phyloP scores from a whole-genome alignment of 2,329 filamentous ascomycete genomes.

The Alternaria longipes region DNA sequence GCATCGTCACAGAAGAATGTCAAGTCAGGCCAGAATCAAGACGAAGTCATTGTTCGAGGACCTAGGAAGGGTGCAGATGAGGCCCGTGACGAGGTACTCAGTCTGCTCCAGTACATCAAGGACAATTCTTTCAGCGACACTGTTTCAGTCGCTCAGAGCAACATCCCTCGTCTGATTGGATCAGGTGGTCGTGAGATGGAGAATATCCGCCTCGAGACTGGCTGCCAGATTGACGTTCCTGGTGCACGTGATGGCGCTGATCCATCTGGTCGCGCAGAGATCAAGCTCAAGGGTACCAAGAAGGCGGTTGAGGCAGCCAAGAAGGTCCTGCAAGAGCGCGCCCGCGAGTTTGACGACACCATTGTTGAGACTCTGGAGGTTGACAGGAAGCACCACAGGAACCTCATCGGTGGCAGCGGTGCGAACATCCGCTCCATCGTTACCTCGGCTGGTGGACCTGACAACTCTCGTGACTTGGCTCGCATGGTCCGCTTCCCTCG shows the following conservation, averaged over 20 bases:
- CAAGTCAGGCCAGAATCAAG: slow-evolving; percentile 73
- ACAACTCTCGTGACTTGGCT: slow-evolving; percentile 82
- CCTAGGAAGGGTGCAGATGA: slow-evolving; percentile 93
- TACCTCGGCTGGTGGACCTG: slow-evolving; percentile 85
- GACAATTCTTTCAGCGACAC: slow-evolving; percentile 84
- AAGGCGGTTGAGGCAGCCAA: slow-evolving; percentile 89
- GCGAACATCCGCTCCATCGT: slow-evolving; percentile 88
- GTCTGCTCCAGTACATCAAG: slow-evolving; percentile 85
- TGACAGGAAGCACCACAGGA: slow-evolving; percentile 92
- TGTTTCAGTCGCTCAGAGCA: slow-evolving; percentile 87
- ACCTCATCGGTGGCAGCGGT: slow-evolving; percentile 87
- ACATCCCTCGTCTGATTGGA: slow-evolving; percentile 93
- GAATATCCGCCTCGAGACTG: slow-evolving; percentile 82
- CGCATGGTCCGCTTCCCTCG: slow-evolving; percentile 95
- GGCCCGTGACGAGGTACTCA: slow-evolving; percentile 89
- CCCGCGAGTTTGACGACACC: slow-evolving; percentile 88
- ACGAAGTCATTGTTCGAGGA: slow-evolving; percentile 91
- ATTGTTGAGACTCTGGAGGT: slow-evolving; percentile 84
- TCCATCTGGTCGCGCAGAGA: slow-evolving; percentile 76
- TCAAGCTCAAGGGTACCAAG: slow-evolving; percentile 92
- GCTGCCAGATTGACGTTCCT: slow-evolving; percentile 91
- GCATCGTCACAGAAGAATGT: slow-evolving; percentile 72
- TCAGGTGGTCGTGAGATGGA: slow-evolving; percentile 91
- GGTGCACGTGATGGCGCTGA: slow-evolving; percentile 75
- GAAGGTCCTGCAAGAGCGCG: slow-evolving; percentile 87